Evolutionary conservation across 2,329 filamentous ascomycete genomes (phyloP), one percentile per base, ranked within the genome.

Genomic region (Penicillium sp.): DNA sequence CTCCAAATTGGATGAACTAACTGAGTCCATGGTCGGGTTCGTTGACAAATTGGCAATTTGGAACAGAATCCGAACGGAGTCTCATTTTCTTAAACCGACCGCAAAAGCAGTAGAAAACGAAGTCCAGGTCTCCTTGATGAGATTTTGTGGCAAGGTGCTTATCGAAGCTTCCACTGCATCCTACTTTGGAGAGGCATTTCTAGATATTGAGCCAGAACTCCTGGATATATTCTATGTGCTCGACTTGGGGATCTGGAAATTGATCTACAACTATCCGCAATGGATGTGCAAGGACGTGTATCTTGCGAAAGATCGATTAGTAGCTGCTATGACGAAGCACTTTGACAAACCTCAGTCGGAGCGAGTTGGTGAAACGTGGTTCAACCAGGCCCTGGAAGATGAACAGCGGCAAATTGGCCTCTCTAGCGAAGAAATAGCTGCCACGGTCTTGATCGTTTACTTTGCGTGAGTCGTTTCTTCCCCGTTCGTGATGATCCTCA

Each of bases 151-250:
- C 18, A 42, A 55, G 21, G 26, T 47, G 6, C 42, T 55, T n/a
- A 38, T 55, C 5, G 42, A 47, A 20, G 42, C 42, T 47, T 42
- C 42, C 18, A 47, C 42, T 30, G 30, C 26, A n/a, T 42, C 42
- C 8, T 55, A 46, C 23, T 55, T 55, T 46, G 52, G 52, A 38
- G 52, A 55, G 8, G 20, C 42, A 5, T 42, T 55, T 21, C 24
- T 47, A 3, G 21, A 52, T 14, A 52, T 52, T 33, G 28, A 40
- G 5, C 49, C 49, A 23, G 12, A 40, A 7, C 18, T 52, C 18
- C 40, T 40, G 11, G 21, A 42, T n/a, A 23, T 42, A 5, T 52
- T 52, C 24, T 52, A 40, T 16, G 35, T 3, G 30, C 43, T 52
- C 24, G 49, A 52, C 24, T 33, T 24, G 9, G 24, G 18, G 16